phyloP scores from a whole-genome alignment of 2,329 filamentous ascomycete genomes.

The Madurella mycetomatis region DNA sequence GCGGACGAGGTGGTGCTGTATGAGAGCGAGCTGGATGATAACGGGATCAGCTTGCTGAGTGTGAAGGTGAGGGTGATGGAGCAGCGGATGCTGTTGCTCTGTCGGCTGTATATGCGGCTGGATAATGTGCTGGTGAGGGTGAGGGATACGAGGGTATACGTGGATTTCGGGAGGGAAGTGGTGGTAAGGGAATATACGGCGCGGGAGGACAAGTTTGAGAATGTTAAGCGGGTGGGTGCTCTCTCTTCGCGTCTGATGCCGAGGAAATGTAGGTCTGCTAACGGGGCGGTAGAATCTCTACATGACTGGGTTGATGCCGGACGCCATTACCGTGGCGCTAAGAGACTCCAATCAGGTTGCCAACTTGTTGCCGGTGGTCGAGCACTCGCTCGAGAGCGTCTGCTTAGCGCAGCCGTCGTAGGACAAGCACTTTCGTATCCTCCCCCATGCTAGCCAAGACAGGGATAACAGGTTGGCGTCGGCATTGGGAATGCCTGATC shows the following conservation, averaged over 20 bases:
- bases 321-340: slow-evolving; percentile 72
- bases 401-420: slow-evolving; percentile 17
- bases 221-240: slow-evolving; percentile 62
- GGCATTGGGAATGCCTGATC: neutral
- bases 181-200: slow-evolving; percentile 87
- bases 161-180: slow-evolving; percentile 76
- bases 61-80: slow-evolving; percentile 94
- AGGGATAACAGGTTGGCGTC: neutral
- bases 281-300: slow-evolving; percentile 41
- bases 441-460: neutral
- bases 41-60: slow-evolving; percentile 85
- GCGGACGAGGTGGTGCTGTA: slow-evolving; percentile 95
- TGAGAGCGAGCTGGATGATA: slow-evolving; percentile 96
- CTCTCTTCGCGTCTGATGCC: neutral
- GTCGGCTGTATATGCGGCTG: slow-evolving; percentile 85
- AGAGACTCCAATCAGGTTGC: slow-evolving; percentile 75
- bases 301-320: slow-evolving; percentile 51
- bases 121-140: slow-evolving; percentile 86
- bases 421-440: neutral
- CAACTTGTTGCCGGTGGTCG: slow-evolving; percentile 65
- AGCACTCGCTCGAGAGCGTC: slow-evolving; percentile 56
- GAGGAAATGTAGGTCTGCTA: neutral
- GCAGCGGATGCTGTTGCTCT: slow-evolving; percentile 75
- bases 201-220: slow-evolving; percentile 77
- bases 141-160: slow-evolving; percentile 84